Evolutionary conservation across 75 land plant genomes (phyloP), one percentile per base, ranked within the genome.

Genomic region (Pinus tabuliformis): DNA sequence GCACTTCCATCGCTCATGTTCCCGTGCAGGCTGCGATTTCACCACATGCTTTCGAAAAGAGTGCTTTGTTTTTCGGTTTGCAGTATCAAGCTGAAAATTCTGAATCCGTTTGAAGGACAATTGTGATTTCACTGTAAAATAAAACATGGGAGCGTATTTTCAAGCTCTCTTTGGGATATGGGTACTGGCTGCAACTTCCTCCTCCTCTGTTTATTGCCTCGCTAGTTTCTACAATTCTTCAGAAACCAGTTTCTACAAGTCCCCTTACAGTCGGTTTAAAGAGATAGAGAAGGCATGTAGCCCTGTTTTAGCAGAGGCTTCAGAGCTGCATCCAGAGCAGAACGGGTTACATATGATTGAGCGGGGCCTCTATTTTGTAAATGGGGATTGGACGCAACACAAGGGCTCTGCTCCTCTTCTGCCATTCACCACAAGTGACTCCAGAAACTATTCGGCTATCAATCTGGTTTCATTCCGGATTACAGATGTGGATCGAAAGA

Each of bases 341-440:
- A 73, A 45, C 45, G 37, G 76, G 12, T 0, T 28, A 28, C 22
- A 77, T 58, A 65, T 14, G 5, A 76, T 84, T 7, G 64, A 56
- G 52, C 70, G 82, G n/a, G 82, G 65, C 49, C 78, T 85, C 9
- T 52, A 72, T 15, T 82, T 85, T 56, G 45, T 17, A 11, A 68
- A 77, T 77, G 87, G 90, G 5, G 87, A 82, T 70, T 88, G 90
- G 80, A n/a, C 2, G 62, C 87, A 87, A 58, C 76, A 58, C 0
- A 21, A n/a, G 14, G 78, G 82, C 26, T 56, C 56, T 9, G 77
- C 85, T 4, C 85, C 87, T 9, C 62, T 88, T 62, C 78, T 88
- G 83, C 87, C 90, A 16, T 87, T 81, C 57, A 20, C 20, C 20
- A 75, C 42, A 12, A 16, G 0, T 58, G 16, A 1, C 0, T 26